Evolutionary conservation across 108 stramenopile species (phyloP).

Genomic region (Discostella pseudostelligera): DNA sequence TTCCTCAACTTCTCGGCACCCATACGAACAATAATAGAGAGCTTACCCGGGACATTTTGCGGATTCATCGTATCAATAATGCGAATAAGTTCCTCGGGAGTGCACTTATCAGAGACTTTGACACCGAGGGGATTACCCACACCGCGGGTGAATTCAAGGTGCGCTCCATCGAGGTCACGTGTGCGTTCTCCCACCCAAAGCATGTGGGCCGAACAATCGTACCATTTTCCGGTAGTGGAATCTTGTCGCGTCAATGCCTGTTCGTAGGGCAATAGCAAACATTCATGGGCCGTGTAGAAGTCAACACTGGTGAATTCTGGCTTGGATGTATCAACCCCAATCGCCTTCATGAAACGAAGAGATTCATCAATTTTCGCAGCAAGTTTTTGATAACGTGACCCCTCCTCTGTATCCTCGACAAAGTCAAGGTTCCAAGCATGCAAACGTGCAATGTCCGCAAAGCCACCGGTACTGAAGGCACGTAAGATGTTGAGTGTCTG

Average conservation of each 20-base stretch:
- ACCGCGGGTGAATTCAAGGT: conserved; percentile 96
- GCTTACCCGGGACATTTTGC: conserved; percentile 91
- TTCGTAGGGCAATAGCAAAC: conserved; percentile 96
- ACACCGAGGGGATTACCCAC: conserved; percentile 97
- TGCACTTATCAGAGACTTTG: conserved; percentile 96
- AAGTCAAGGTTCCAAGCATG: conserved; percentile 99
- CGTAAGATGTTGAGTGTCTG: conserved; percentile 97
- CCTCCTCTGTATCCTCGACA: conserved; percentile 91
- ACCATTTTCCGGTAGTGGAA: conserved; percentile 94
- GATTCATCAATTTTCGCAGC: conserved; percentile 92
- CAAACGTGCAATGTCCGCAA: conserved; percentile 92
- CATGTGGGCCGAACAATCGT: conserved; percentile 98
- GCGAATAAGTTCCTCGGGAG: conserved; percentile 88
- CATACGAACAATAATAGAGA: conserved; percentile 98
- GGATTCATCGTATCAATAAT: conserved; percentile 96
- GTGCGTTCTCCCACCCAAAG: conserved; percentile 99
- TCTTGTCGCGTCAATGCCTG: conserved; percentile 95
- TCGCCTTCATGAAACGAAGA: conserved; percentile 96
- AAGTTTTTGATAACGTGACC: conserved; percentile 87
- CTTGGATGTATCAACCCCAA: conserved; percentile 88
- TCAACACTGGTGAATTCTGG: conserved; percentile 89
- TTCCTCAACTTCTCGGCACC: conserved; percentile 93
- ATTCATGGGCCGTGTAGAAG: conserved; percentile 98
- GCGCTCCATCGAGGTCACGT: conserved; percentile 96
- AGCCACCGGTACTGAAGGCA: conserved; percentile 94